Evolutionary conservation across 306 rosid genomes (phyloP).

Genomic region (Vigna unguiculata): DNA sequence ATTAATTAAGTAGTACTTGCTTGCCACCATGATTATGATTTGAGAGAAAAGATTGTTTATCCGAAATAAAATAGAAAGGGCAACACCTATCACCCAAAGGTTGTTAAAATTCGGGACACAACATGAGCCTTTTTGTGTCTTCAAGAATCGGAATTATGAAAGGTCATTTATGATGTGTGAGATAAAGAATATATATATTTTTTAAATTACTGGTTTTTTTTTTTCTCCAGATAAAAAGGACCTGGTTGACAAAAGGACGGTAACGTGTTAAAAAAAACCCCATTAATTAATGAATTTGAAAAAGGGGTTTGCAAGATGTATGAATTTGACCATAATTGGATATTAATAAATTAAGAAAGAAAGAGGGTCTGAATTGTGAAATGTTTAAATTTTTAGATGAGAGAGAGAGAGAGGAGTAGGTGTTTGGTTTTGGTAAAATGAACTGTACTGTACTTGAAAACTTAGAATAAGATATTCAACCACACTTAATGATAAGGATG

Average conservation of each 20-base stretch:
- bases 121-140: constrained; percentile 23
- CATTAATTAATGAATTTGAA: neutral
- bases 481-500: constrained; percentile 29
- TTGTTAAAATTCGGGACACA: neutral
- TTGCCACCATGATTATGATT: constrained; percentile 37
- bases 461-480: constrained; percentile 42
- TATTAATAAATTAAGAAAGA: constrained; percentile 20
- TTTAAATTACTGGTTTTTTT: too few relatives aligned
- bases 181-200: too few relatives aligned
- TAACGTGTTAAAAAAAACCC: neutral
- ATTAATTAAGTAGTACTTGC: constrained; percentile 15
- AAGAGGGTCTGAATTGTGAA: constrained; percentile 39
- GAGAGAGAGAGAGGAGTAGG: constrained; percentile 1
- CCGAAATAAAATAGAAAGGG: constrained; percentile 42
- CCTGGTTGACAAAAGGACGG: constrained; percentile 31
- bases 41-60: constrained; percentile 36
- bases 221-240: neutral
- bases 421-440: constrained; percentile 33
- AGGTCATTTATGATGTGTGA: constrained; percentile 9
- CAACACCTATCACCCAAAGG: constrained; percentile 12
- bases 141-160: constrained; percentile 27
- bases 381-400: constrained; percentile 20
- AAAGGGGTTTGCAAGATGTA: neutral
- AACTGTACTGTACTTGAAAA: constrained; percentile 11
- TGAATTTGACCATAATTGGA: constrained; percentile 51